Conservation (phyloP, 345 rosid genomes). For the Populus deltoides region DNA sequence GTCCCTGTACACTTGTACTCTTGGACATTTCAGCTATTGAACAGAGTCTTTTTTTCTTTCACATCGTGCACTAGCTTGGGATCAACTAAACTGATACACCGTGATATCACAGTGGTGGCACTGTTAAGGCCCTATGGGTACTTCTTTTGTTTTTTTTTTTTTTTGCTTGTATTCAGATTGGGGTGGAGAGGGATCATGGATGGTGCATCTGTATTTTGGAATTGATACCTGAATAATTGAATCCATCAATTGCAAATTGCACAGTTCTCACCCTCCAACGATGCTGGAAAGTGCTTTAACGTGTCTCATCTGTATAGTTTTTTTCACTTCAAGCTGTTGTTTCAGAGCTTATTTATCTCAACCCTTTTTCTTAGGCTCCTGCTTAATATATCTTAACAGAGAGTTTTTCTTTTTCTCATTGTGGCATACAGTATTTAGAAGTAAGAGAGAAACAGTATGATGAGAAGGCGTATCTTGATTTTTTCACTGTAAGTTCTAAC, state of each 20-base stretch:
- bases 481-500: slow-evolving; percentile 62
- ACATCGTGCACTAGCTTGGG: not conserved
- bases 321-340: not conserved
- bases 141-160: not conserved
- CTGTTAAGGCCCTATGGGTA: no score
- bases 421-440: slow-evolving; percentile 58
- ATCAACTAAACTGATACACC: not conserved
- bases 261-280: no score
- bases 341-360: not conserved
- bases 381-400: not conserved
- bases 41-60: not conserved
- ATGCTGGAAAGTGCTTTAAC: no score
- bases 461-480: slow-evolving; percentile 69
- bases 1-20: not conserved
- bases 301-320: no score
- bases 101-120: not conserved
- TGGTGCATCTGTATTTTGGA: not conserved
- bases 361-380: not conserved
- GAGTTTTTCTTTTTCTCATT: not conserved
- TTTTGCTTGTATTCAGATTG: not conserved
- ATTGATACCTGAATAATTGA: no score
- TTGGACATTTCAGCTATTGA: not conserved
- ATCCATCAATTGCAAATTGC: not conserved
- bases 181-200: not conserved
- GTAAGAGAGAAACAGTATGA: slow-evolving; percentile 92